Conservation (phyloP, 306 rosid genomes). For the Neltuma alba region DNA sequence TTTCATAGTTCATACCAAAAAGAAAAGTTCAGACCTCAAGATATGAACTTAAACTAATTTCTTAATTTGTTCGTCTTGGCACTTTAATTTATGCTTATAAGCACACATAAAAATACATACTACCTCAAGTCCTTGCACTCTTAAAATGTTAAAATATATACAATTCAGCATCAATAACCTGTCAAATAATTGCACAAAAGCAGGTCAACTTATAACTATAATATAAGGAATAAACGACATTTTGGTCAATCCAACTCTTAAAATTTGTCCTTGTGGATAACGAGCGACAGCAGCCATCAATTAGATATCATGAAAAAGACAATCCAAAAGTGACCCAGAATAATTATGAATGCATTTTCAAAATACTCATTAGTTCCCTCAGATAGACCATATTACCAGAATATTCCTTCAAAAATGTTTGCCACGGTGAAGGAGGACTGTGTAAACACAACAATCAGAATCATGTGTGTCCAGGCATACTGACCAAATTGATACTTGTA, state of each 20-base stretch:
- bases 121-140: background rate
- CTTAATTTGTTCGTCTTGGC: background rate
- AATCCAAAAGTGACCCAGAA: background rate
- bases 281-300: background rate
- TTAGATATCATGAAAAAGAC: background rate
- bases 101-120: background rate
- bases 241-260: background rate
- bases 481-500: slow-evolving; percentile 99
- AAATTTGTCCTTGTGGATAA: background rate
- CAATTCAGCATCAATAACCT: background rate
- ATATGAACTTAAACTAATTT: background rate
- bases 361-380: background rate
- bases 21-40: background rate
- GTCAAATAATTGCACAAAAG: background rate
- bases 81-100: background rate
- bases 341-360: background rate
- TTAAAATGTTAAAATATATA: background rate
- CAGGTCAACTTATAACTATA: background rate
- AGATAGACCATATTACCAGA: slow-evolving; percentile 49
- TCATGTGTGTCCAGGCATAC: slow-evolving; percentile 99
- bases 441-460: slow-evolving; percentile 88
- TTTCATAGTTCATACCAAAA: background rate
- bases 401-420: slow-evolving; percentile 95
- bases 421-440: slow-evolving; percentile 98
- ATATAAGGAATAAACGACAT: background rate